Base-by-base conservation (phyloP, 164 flowering plant genomes). In the Litsea cubeba region DNA sequence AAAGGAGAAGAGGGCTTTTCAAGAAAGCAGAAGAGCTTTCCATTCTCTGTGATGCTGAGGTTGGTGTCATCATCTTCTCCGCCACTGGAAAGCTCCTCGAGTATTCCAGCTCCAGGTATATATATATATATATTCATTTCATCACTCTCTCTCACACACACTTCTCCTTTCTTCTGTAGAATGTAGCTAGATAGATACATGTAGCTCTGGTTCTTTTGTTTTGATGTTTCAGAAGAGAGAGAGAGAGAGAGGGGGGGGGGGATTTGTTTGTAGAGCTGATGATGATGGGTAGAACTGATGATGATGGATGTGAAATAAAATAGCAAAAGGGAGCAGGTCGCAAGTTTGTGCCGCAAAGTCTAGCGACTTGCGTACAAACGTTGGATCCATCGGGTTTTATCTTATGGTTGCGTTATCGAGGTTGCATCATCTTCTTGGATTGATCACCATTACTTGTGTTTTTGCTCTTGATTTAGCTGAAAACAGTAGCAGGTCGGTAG, bases 11-110 rank as follows among this genome's bases (percentile, higher is more conserved):
- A 72, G 92, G 90, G 81, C 80, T 87, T 40, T 83, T 88, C 71
- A 88, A 88, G 86, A 88, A 88, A 70, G 90, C 90, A 54, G 70
- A 80, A n/a, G 92, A 88, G 76, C 90, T 88, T 50, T 79, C 90
- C 11, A 83, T 81, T 75, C 88, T 87, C 24, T 88, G 92, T 64
- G 92, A 88, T 75, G 92, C 89, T 50, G 88, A 88, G 72, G 83
- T 88, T 35, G 91, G 83, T 72, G 84, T 87, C 78, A 76, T 88
- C 35, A 80, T 87, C 69, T 88, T 87, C 77, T 88, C 91, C 50
- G 75, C 87, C 3, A 81, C 88, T 28, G 91, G 91, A 1, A 88
- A 84, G 75, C 87, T 87, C 79, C 85, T 82, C 71, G 84, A 88
- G 54, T 88, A 79, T 71, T 76, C 89, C 23, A 85, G 81, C 81